Evolutionary conservation across 2,329 filamentous ascomycete species (phyloP), one percentile per base, ranked within the genome.

Genomic region (Nemania sp.): DNA sequence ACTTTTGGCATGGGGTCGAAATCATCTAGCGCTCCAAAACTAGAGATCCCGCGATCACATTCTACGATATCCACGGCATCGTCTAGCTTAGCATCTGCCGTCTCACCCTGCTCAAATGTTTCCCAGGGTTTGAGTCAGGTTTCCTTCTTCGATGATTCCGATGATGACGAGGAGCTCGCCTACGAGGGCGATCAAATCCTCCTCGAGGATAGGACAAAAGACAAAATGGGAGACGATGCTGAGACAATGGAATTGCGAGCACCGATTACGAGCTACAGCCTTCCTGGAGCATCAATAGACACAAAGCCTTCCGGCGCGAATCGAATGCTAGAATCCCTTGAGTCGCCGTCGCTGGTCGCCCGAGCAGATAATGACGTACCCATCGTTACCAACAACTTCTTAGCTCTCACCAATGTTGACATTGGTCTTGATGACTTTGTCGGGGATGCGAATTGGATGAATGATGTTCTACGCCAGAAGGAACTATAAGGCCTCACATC

Each of bases 391-490:
- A 60, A 58, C 12, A 54, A 61, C 14, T 61, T 69, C 37, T 64
- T 68, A 20, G 57, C 52, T 22, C 67, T 66, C 17, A 64, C 65
- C 11, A 66, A 65, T 9, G 62, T 70, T 12, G 68, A 70, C 43
- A 62, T 66, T 6, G 66, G 70, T n/a, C 54, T 74, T 9, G 68
- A 71, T 4, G 70, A 73, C 24, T 56, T 76, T 6, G 65, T 72
- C 6, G 69, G 54, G 45, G 80, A 82, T 64, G 68, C 82, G 56
- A 73, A 76, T 49, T 82, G 79, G 78, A 78, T 82, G 66, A 76
- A 75, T 9, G 73, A 76, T 26, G 69, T 74, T 20, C 79, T 82
- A 57, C 70, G 71, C 14, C 43, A 43, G 14, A 57, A 54, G 33
- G n/a, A 17, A 3, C n/a, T 54, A 11, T 52, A 52, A 15, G 24